Conservation (phyloP, 2,329 filamentous ascomycete genomes). For the Trichoderma oligosporum region DNA sequence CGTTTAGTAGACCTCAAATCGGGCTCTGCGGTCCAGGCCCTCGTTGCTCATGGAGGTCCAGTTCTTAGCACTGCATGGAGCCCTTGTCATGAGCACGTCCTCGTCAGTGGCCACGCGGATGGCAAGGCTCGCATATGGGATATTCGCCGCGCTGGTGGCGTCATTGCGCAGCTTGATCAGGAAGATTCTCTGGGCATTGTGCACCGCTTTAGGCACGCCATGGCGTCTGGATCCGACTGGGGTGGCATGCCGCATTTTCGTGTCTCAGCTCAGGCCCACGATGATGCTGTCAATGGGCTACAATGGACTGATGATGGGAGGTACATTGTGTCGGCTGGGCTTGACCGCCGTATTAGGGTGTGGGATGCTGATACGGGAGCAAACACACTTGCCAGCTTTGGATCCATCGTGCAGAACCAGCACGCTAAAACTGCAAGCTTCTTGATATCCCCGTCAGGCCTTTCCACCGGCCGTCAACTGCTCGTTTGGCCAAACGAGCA, state of each 20-base stretch:
- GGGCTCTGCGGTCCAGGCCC: conserved; percentile 65
- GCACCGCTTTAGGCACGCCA: conserved; percentile 36
- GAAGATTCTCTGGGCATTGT: conserved; percentile 74
- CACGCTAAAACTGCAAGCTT: conserved; percentile 60
- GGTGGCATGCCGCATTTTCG: conserved; percentile 38
- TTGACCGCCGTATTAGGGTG: conserved; percentile 79
- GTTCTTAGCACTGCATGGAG: conserved; percentile 76
- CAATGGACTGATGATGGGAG: conserved; percentile 78
- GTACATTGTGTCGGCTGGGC: conserved; percentile 74
- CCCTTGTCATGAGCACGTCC: conserved; percentile 70
- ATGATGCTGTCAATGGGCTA: conserved; percentile 77
- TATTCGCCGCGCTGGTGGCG: conserved; percentile 71
- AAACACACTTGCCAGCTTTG: conserved; percentile 86
- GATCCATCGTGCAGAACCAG: conserved; percentile 72
- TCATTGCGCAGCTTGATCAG: conserved; percentile 74
- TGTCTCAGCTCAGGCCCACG: conserved; percentile 63
- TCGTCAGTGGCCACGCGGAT: conserved; percentile 82
- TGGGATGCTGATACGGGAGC: conserved; percentile 79
- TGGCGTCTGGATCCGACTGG: conserved; percentile 31
- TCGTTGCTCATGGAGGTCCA: conserved; percentile 65
- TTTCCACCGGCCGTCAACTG: conserved; percentile 56
- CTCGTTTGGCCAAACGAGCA: conserved; percentile 79
- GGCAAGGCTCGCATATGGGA: conserved; percentile 85
- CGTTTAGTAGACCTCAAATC: conserved; percentile 83
- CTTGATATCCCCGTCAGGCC: conserved; percentile 57